A percentile compares a stretch with the other conserved stretches of the same genome.
Evolutionary conservation across 495 filamentous ascomycete genomes (phyloP).

Genomic region (Penicillium steckii): DNA sequence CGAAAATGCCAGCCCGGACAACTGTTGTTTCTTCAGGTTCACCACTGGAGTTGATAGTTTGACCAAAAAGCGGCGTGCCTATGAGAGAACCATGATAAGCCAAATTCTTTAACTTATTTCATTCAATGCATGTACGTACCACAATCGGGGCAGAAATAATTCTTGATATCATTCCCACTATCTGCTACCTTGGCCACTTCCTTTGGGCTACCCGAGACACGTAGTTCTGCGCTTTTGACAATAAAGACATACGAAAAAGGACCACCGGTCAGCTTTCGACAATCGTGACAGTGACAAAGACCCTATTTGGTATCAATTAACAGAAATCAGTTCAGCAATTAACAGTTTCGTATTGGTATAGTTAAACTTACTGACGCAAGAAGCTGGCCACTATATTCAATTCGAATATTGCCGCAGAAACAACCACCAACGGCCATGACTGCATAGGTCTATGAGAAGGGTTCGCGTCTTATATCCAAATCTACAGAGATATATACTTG

Average conservation of each 20-base stretch:
- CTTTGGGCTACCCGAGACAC: constrained; percentile 31
- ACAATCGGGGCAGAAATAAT: constrained; percentile 41
- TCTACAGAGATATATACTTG: no score
- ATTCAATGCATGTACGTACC: constrained; percentile 21
- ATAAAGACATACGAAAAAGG: constrained; percentile 26
- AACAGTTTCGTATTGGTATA: neutral
- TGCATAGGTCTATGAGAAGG: no score
- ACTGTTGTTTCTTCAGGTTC: constrained; percentile 16
- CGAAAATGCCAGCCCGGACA: constrained; percentile 38
- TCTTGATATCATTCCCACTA: constrained; percentile 34
- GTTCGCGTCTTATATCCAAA: no score
- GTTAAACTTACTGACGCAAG: constrained; percentile 22
- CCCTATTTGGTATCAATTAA: constrained; percentile 18
- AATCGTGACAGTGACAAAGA: constrained; percentile 39
- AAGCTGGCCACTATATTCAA: constrained; percentile 27
- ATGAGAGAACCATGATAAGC: no score
- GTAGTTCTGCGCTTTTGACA: constrained; percentile 23
- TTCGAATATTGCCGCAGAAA: constrained; percentile 28
- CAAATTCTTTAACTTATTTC: constrained; percentile 4
- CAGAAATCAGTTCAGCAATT: constrained; percentile 2
- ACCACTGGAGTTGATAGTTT: constrained; percentile 16
- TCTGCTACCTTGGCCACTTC: constrained; percentile 31
- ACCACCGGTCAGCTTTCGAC: constrained; percentile 35
- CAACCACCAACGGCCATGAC: constrained; percentile 31
- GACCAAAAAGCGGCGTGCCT: constrained; percentile 39